A percentile compares a stretch with the other conserved stretches of the same genome.
These are phyloP conservation scores for Ophiostoma montium DNA, from an alignment of 2,329 filamentous ascomycete species.

Conservation along the genomic window DNA sequence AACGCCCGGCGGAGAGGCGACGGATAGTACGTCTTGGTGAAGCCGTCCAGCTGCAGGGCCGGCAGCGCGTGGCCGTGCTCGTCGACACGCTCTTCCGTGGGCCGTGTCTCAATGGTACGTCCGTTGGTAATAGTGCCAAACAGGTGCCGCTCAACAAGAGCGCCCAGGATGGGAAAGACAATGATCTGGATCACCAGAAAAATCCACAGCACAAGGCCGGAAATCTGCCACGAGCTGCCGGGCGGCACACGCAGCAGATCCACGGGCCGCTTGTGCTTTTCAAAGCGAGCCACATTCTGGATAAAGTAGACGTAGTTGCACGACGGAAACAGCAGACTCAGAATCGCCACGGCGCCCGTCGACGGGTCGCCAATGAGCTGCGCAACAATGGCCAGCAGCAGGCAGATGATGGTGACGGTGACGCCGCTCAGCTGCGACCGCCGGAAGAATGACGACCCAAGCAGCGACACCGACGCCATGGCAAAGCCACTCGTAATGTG, in stretches of 20 bases:
- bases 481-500: constrained; percentile 65
- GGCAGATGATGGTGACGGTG: constrained; percentile 54
- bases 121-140: constrained; percentile 60
- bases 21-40: constrained; percentile 67
- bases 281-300: constrained; percentile 62
- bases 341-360: constrained; percentile 50
- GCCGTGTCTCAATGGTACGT: constrained; percentile 33
- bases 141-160: constrained; percentile 55
- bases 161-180: constrained; percentile 61
- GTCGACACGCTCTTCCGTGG: constrained; percentile 18
- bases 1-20: constrained; percentile 43
- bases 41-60: constrained; percentile 56
- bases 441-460: constrained; percentile 72
- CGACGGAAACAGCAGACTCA: constrained; percentile 68
- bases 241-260: constrained; percentile 51
- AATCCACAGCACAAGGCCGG: constrained; percentile 64
- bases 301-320: constrained; percentile 80
- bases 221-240: constrained; percentile 49
- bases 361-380: constrained; percentile 54
- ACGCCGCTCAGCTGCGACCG: constrained; percentile 83
- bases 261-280: constrained; percentile 44
- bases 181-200: constrained; percentile 68
- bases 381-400: constrained; percentile 68
- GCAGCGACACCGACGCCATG: constrained; percentile 64
- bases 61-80: constrained; percentile 14